Base-by-base conservation (phyloP, 129 eudicot species). In the Deinandra increscens region DNA sequence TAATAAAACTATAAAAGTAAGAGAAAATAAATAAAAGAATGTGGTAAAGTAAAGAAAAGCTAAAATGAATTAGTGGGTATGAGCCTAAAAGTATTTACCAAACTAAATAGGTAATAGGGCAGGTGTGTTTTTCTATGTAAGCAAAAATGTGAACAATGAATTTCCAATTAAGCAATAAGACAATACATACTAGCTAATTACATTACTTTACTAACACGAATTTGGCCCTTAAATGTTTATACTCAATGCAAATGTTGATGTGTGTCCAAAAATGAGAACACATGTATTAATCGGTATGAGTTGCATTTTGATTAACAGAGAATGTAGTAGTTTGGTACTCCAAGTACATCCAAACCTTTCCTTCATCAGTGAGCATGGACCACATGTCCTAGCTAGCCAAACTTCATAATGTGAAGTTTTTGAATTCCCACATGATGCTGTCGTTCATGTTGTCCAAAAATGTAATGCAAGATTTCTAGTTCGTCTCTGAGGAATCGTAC, bases 261-360 rank as follows among this genome's bases (percentile, higher is more conserved):
- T 7, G 45, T 60, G 12, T n/a, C 2, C 20, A 9, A 34, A 60
- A 60, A 60, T 36, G 45, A 13, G 18, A 33, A 7, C 13, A 33
- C 45, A 8, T 55, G 17, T 31, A 14, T 61, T 23, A 55, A 11
- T 10, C 8, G 66, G 45, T 33, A 34, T 15, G 45, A n/a, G 7
- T 36, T 61, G 29, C 46, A 34, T 34, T 61, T 61, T 61, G 14
- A 36, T 36, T 17, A 15, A 37, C 18, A 17, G 7, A 62, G 31
- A 62, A 18, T 38, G 48, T 38, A 62, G 49, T 50, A 62, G 49
- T 50, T 50, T 68, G 62, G 62, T 50, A 68, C 62, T 34, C 59
- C 15, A 68, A 68, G 56, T 68, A 68, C 73, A 31, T 68, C 73
- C 33, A 49, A 68, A 68, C 73, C 46, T 50, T 50, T 20, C 13